Base-by-base conservation (phyloP, 441 rosid genomes). In the Populus hybrid region DNA sequence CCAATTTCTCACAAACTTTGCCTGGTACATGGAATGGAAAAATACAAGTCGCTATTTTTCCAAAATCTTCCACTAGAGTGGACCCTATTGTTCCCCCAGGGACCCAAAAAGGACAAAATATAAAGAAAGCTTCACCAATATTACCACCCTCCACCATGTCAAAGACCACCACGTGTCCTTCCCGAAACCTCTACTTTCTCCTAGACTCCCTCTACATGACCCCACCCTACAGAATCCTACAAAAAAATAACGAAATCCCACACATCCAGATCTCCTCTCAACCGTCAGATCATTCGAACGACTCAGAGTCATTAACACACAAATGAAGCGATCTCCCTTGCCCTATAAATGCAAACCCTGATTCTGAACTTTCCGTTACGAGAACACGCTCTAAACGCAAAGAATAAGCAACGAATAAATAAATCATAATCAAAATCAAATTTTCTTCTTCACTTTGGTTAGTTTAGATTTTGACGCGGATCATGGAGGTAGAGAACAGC, bases 401-500 rank as follows among this genome's bases (percentile, higher is more conserved):
- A 32, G 38, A 32, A 26, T 16, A 36, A 26, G 23, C 10, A 63
- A 21, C 14, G 12, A 67, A 16, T 11, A 67, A 16, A 8, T 16
- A 32, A 10, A 67, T 26, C 26, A 10, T 1, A 34, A 10, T 40
- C 11, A 23, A 67, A 9, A 67, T 6, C 28, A 26, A 21, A 0
- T 14, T 26, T 50, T 46, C 6, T 23, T 6, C 34, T 1, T 28
- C 23, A 2, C 2, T 57, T 11, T 28, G 10, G 9, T 18, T 28
- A 8, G 20, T 30, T 11, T 30, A 18, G 26, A 24, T 73, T 80
- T 79, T 76, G 87, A 80, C 26, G 4, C 42, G 30, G 14, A 26
- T 84, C 84, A 88, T 86, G 79, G 95, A 92, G 84, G 74, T 34
- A 10, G 91, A 86, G 70, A 83, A 57, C 68, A 85, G 81, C 78